phyloP scores from a whole-genome alignment of 768 basidiomycete species.

The Phylloporus arenicola region DNA sequence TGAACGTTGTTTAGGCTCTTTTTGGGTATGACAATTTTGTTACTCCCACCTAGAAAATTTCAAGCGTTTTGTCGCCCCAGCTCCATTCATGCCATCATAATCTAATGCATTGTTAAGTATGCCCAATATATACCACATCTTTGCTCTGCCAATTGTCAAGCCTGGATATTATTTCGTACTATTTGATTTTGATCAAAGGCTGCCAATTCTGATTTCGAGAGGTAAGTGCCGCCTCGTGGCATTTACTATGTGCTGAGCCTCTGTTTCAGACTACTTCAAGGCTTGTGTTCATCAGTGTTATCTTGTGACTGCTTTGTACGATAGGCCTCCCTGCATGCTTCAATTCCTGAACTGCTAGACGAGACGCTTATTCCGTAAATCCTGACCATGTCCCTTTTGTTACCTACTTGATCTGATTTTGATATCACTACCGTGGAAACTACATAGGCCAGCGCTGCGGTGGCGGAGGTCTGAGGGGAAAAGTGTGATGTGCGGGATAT shows the following conservation, averaged over 20 bases:
- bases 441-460: not conserved
- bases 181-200: not conserved
- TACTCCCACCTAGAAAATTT: not conserved
- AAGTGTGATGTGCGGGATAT: slow-evolving; percentile 1
- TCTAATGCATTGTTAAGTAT: slow-evolving; percentile 8
- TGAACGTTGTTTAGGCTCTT: not conserved
- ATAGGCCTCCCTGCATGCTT: not conserved
- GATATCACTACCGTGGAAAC: not conserved
- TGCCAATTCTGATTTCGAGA: not conserved
- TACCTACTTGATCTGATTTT: not conserved
- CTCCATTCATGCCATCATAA: not conserved
- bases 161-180: not conserved
- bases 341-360: not conserved
- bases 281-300: not conserved
- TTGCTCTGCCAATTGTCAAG: slow-evolving; percentile 5
- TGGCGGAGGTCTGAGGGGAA: slow-evolving; percentile 1
- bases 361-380: not conserved
- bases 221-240: not conserved
- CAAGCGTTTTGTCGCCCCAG: not conserved
- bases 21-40: not conserved
- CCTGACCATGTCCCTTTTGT: not conserved
- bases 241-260: not conserved
- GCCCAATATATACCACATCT: slow-evolving; percentile 11
- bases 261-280: not conserved
- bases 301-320: not conserved